Evolutionary conservation across 2,329 filamentous ascomycete species (phyloP), one percentile per base, ranked within the genome.

Genomic region (Xylaria sp.): DNA sequence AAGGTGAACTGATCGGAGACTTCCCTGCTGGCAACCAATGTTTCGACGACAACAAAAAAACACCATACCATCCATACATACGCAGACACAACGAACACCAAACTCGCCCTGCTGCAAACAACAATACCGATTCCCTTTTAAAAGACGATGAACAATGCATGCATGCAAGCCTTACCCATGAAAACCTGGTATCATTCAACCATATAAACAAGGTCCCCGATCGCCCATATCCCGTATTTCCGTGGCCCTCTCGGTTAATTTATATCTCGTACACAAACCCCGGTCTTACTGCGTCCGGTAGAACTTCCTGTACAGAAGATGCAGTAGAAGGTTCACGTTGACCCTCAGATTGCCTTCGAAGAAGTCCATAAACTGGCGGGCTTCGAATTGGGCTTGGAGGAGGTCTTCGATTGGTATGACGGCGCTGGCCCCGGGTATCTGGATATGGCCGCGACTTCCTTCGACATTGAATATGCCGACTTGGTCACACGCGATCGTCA

Each of bases 291-390:
- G 88, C 68, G 89, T 91, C 69, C 89, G 84, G 79, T 99, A 99
- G 81, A 99, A 99, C 86, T 99, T 99, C 88, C 97, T 97, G 85
- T 98, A 98, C 74, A 99, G 88, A 80, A 98, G 85, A 86, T 99
- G 96, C 84, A 99, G 85, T 82, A 99, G 89, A 77, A 99, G 81
- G 83, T 99, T 99, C 76, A 99, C 96, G 80, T 98, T 98, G 77
- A 99, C 87, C 81, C 92, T 91, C 78, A 97, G 85, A 71, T 87
- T 88, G 63, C 91, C 90, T 78, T 97, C 93, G 76, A 99, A 99
- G 68, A 98, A 85, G 76, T 93, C 94, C 89, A 98, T 94, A 80
- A 97, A 97, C 81, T 97, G 94, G 75, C 94, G 93, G 73, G 96
- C 94, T 81, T 98, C 96, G 79, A 97, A 99, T 81, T 99, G 97